Evolutionary conservation across 495 filamentous ascomycete genomes (phyloP).

Genomic region (Coniosporium apollinis): DNA sequence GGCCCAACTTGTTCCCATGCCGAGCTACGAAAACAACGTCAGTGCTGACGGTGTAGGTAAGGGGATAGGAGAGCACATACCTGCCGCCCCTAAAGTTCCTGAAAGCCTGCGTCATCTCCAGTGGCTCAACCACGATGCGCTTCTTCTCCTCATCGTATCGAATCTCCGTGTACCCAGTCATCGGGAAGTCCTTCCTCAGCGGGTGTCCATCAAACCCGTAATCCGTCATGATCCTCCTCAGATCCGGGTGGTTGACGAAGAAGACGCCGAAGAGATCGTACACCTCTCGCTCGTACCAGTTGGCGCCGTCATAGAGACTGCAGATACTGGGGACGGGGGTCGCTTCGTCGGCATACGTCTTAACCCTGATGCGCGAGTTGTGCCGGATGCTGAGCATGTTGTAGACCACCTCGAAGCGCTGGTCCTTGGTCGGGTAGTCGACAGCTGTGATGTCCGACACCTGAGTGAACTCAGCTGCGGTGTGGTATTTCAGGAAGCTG

Average conservation of each 20-base stretch:
- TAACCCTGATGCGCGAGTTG: slow-evolving; percentile 91
- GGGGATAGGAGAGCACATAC: too few species aligned
- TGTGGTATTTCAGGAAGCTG: slow-evolving; percentile 93
- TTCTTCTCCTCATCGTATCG: slow-evolving; percentile 99
- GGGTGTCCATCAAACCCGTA: slow-evolving; percentile 99
- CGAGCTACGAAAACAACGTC: too few species aligned
- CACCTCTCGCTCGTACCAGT: slow-evolving; percentile 97
- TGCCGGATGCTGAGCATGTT: slow-evolving; percentile 89
- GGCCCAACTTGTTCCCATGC: slow-evolving; percentile 84
- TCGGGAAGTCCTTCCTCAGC: slow-evolving; percentile 90
- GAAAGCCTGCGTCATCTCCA: slow-evolving; percentile 97
- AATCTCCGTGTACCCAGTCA: slow-evolving; percentile 97
- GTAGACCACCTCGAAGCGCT: slow-evolving; percentile 97
- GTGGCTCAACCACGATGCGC: slow-evolving; percentile 90
- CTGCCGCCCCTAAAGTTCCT: slow-evolving; percentile 85
- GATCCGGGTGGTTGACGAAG: slow-evolving; percentile 87
- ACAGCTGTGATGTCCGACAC: slow-evolving; percentile 83
- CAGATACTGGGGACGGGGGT: slow-evolving; percentile 84
- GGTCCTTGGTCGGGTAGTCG: slow-evolving; percentile 84
- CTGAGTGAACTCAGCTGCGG: slow-evolving; percentile 89
- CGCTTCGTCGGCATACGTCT: slow-evolving; percentile 97
- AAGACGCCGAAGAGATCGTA: slow-evolving; percentile 98
- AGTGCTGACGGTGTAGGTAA: too few species aligned
- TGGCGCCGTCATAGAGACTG: slow-evolving; percentile 76
- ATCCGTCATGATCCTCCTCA: slow-evolving; percentile 97